A percentile compares a stretch with the other conserved stretches of the same genome.
Conservation (phyloP, 2,329 filamentous ascomycete genomes). For the Diaporthe citri region DNA sequence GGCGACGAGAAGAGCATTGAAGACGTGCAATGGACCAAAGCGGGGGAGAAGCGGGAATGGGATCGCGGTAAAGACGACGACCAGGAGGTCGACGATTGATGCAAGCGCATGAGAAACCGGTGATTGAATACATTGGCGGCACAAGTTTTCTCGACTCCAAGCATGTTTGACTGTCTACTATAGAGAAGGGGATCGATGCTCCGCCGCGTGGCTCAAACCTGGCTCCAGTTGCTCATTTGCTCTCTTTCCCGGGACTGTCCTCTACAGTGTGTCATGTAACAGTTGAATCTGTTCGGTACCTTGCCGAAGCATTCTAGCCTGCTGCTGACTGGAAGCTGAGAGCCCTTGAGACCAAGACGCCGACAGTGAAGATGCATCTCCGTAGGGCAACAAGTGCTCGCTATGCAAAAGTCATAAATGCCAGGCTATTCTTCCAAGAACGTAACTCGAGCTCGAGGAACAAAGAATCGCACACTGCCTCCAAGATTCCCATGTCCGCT, state of each 20-base stretch:
- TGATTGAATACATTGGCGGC: neutral
- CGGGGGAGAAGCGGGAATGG: slow-evolving; percentile 74
- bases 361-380: neutral
- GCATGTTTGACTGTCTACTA: neutral
- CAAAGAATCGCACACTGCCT: neutral
- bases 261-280: neutral
- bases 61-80: slow-evolving; percentile 64
- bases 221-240: neutral
- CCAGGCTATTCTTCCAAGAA: neutral
- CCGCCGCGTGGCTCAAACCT: neutral
- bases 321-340: neutral
- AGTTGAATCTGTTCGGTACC: neutral
- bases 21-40: slow-evolving; percentile 79
- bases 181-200: neutral
- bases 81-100: slow-evolving; percentile 32
- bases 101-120: neutral
- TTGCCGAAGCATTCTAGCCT: neutral
- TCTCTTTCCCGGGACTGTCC: neutral
- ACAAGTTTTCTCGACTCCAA: neutral
- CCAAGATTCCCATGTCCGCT: neutral
- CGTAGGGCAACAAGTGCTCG: too few species aligned
- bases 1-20: slow-evolving; percentile 70
- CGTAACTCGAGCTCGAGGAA: neutral
- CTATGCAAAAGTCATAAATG: neutral
- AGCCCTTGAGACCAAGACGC: neutral